phyloP scores from a whole-genome alignment of 768 basidiomycete genomes.

The Podaxis rugospora region DNA sequence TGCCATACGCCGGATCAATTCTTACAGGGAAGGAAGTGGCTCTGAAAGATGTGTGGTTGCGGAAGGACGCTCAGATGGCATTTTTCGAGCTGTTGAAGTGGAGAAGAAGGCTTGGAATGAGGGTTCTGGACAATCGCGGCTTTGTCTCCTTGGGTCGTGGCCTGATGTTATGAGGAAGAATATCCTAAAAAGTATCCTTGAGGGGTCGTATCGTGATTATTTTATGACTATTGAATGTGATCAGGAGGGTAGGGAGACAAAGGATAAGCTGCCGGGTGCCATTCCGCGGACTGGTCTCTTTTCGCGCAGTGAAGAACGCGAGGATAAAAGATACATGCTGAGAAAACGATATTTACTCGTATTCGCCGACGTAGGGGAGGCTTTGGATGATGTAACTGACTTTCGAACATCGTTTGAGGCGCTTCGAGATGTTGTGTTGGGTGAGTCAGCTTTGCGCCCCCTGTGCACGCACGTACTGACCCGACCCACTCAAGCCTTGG shows the following conservation, averaged over 20 bases:
- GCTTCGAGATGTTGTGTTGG: no score
- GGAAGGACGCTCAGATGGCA: slow-evolving; percentile 4
- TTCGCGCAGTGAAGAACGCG: background rate
- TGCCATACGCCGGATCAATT: background rate
- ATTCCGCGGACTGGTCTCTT: background rate
- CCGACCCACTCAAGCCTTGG: no score
- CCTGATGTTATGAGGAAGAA: background rate
- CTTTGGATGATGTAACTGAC: no score
- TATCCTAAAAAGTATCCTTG: background rate
- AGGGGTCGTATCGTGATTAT: background rate
- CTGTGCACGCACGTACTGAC: background rate
- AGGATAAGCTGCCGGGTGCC: background rate
- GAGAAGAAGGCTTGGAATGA: background rate
- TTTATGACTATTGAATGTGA: background rate
- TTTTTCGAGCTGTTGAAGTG: slow-evolving; percentile 9
- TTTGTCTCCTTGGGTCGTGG: background rate
- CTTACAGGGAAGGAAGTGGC: slow-evolving; percentile 5
- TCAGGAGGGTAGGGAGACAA: background rate
- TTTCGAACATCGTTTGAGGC: no score
- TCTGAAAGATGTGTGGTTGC: slow-evolving; percentile 19
- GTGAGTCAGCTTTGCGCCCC: no score
- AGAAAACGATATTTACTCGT: no score
- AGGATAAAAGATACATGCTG: no score
- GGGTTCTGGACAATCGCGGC: background rate
- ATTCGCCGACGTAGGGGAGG: no score